Base-by-base conservation (phyloP, 176 grass and related monocot genomes). In the Oropetium thomaeum region DNA sequence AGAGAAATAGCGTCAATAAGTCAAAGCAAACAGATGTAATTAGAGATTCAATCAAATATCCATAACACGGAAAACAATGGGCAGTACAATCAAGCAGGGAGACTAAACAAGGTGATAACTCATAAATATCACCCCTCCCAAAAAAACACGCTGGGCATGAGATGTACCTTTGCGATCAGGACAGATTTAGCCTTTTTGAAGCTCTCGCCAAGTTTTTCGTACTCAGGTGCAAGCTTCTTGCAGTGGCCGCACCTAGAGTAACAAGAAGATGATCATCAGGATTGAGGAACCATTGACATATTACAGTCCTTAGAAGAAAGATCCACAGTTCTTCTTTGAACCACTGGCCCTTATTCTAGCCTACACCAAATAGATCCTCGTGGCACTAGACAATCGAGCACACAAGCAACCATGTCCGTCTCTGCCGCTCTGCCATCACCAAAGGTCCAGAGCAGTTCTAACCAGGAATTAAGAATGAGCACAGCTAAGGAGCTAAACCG, bases 161-260 rank as follows among this genome's bases (percentile, higher is more conserved):
- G 8, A 84, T 73, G 70, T 60, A 95, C 91, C 91, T 95, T 98
- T 52, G 89, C 96, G 25, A 98, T 98, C 51, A 98, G 81, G 25
- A 98, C 82, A 51, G 91, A 87, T 84, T 98, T 98, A 70, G 89
- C 79, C 77, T 94, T 98, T 69, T 94, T 98, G 74, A 98, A 98
- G 74, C 91, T 98, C 73, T 79, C 85, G 9, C 87, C 84, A 17
- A 98, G 89, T 70, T 98, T 89, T 80, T 95, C 96, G 73, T 98
- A 98, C 70, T 98, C 91, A 19, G 96, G 96, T 26, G 96, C 96
- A 87, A 98, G 96, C 54, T 98, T 98, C 89, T 98, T 98, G 82
- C 96, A 98, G 69, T 98, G 96, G 3, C 96, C 96, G 16, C 96
- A 98, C 96, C 96, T 98, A 81, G 41, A 74, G 65, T 87, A 32